A percentile compares a stretch with the other conserved stretches of the same genome.
phyloP scores from a whole-genome alignment of 176 grass and related monocot species.

The Phoenix dactylifera region DNA sequence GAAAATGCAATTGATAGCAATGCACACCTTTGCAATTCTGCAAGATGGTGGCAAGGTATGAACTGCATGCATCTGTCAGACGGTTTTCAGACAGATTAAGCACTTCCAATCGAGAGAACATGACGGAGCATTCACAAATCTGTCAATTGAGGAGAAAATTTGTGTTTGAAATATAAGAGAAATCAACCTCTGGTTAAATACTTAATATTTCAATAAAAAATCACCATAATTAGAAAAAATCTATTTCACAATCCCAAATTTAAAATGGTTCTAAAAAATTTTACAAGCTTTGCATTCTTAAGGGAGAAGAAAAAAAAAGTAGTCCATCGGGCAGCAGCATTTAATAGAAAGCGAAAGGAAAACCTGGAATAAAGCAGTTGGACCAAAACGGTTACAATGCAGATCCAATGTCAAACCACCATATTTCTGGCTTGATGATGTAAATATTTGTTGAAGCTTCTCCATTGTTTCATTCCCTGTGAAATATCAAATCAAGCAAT shows the following conservation, averaged over 20 bases:
- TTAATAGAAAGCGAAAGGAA: not conserved
- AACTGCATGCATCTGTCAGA: conserved; percentile 92
- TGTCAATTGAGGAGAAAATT: conserved; percentile 9
- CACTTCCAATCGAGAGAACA: conserved; percentile 73
- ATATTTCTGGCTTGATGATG: conserved; percentile 78
- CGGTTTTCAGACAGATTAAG: conserved; percentile 94
- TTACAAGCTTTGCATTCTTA: no score
- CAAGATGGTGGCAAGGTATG: conserved; percentile 83
- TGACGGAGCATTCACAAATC: conserved; percentile 88
- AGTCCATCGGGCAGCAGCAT: not conserved
- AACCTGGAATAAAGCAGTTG: conserved; percentile 97
- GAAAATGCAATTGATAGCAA: not conserved
- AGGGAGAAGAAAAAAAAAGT: no score
- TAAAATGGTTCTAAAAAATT: no score
- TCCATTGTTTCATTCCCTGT: conserved; percentile 91
- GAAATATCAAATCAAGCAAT: conserved; percentile 16
- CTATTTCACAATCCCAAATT: no score
- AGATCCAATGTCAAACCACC: conserved; percentile 90
- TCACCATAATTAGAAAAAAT: no score
- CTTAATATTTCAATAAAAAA: not conserved
- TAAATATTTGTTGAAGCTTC: conserved; percentile 85
- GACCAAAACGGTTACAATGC: conserved; percentile 89
- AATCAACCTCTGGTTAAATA: not conserved
- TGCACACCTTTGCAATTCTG: conserved; percentile 81
- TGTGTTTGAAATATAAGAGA: no score